These are phyloP conservation scores for Phragmites australis DNA, from an alignment of 176 grass and related monocot genomes.

Conservation along the genomic window DNA sequence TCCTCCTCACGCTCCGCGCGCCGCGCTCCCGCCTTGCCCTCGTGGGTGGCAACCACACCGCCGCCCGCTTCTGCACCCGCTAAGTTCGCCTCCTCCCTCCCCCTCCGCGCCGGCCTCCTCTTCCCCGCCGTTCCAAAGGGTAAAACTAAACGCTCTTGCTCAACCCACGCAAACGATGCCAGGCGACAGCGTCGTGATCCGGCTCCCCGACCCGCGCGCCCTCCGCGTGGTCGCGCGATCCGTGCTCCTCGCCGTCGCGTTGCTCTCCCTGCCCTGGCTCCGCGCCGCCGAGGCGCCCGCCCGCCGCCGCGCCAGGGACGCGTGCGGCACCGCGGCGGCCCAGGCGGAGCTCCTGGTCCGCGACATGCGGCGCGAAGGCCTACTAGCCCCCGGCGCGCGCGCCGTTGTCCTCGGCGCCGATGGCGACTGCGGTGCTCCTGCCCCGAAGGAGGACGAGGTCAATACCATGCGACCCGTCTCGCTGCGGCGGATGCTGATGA, in stretches of 20 bases:
- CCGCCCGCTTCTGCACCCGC: constrained; percentile 86
- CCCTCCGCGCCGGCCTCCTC: constrained; percentile 22
- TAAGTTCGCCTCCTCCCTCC: constrained; percentile 28
- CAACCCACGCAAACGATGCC: constrained; percentile 21
- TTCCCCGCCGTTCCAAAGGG: constrained; percentile 10
- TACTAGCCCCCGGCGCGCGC: constrained; percentile 37
- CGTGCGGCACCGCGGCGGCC: constrained; percentile 39
- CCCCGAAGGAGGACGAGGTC: constrained; percentile 37
- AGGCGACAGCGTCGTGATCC: constrained; percentile 54
- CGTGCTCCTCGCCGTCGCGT: constrained; percentile 48
- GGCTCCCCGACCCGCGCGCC: constrained; percentile 55
- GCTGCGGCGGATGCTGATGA: constrained; percentile 29
- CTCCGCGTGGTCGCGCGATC: constrained; percentile 61
- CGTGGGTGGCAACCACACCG: constrained; percentile 97
- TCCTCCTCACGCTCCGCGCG: constrained; percentile 63
- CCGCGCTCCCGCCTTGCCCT: constrained; percentile 66
- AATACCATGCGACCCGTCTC: constrained; percentile 34
- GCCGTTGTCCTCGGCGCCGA: constrained; percentile 50
- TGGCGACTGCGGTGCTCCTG: constrained; percentile 23
- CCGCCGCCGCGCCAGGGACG: constrained; percentile 2
- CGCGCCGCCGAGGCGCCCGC: constrained; percentile 24
- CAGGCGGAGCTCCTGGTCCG: constrained; percentile 60
- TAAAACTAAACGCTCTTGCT: constrained; percentile 26
- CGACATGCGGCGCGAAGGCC: constrained; percentile 61
- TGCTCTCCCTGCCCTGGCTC: constrained; percentile 62